Percentiles rank a stretch among this genome's conserved stretches.
Evolutionary conservation across 768 basidiomycete species (phyloP).

Genomic region (Rhodotorula diobovata): DNA sequence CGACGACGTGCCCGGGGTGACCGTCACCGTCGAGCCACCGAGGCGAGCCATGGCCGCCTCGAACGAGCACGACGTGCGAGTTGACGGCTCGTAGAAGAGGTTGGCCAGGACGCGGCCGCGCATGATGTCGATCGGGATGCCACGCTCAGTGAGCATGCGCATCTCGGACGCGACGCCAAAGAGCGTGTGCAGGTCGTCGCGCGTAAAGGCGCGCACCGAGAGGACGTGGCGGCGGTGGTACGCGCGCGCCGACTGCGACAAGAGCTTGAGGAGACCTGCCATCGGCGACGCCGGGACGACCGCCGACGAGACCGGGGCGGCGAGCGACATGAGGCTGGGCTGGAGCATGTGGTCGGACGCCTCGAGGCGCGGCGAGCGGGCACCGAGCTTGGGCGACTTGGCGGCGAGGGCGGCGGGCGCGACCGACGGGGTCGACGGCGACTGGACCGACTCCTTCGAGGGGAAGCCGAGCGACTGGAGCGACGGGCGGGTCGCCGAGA

Average conservation of each 20-base stretch:
- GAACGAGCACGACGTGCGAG: slow-evolving; percentile 89
- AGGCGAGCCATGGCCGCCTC: slow-evolving; percentile 98
- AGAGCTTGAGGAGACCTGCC: slow-evolving; percentile 23
- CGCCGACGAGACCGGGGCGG: neutral
- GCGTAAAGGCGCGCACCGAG: slow-evolving; percentile 85
- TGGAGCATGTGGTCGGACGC: slow-evolving; percentile 27
- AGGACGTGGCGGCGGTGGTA: slow-evolving; percentile 93
- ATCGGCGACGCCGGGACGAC: slow-evolving; percentile 10
- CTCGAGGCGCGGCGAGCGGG: slow-evolving; percentile 39
- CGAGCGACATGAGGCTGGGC: slow-evolving; percentile 41
- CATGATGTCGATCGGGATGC: slow-evolving; percentile 78
- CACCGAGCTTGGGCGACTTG: slow-evolving; percentile 37
- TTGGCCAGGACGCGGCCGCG: slow-evolving; percentile 86
- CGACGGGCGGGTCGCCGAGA: slow-evolving; percentile 43
- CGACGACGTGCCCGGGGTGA: slow-evolving; percentile 74
- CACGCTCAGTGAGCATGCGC: slow-evolving; percentile 90
- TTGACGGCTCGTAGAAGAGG: slow-evolving; percentile 94
- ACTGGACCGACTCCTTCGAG: slow-evolving; percentile 20
- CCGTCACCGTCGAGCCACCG: slow-evolving; percentile 87
- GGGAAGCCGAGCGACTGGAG: slow-evolving; percentile 39
- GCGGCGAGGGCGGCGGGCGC: slow-evolving; percentile 46
- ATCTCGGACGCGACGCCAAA: slow-evolving; percentile 95
- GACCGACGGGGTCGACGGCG: slow-evolving; percentile 41
- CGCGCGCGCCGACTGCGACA: slow-evolving; percentile 55
- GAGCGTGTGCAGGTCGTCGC: slow-evolving; percentile 83